Conservation (phyloP, 805 yeast species). For the Wickerhamomyces bisporus region DNA sequence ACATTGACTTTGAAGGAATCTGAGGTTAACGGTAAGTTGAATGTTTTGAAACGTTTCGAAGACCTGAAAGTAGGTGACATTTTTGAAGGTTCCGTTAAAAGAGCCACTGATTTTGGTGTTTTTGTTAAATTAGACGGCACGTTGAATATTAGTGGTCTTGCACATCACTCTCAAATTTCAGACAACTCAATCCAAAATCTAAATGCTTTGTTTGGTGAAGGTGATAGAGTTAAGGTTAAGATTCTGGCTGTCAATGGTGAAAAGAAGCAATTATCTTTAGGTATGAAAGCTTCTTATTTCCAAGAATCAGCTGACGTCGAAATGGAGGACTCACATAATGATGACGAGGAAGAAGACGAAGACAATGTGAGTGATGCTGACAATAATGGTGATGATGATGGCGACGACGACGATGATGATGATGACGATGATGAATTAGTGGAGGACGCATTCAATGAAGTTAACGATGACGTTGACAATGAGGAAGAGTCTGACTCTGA, state of each 20-base stretch:
- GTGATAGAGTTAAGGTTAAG: constrained; percentile 87
- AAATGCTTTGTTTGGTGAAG: constrained; percentile 68
- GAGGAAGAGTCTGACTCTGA: constrained; percentile 27
- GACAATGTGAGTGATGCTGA: constrained; percentile 8
- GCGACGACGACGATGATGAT: constrained; percentile 17
- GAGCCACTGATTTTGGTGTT: constrained; percentile 85
- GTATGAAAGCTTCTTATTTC: constrained; percentile 94
- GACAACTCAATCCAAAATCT: constrained; percentile 59
- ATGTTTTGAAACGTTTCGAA: constrained; percentile 52
- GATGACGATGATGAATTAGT: constrained; percentile 30
- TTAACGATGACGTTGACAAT: constrained; percentile 19
- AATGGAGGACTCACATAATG: constrained; percentile 22
- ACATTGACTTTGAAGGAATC: constrained; percentile 77
- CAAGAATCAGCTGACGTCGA: constrained; percentile 29
- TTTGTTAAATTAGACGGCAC: constrained; percentile 79
- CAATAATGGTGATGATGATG: constrained; percentile 19
- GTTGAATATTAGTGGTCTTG: constrained; percentile 72
- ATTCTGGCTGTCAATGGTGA: constrained; percentile 55
- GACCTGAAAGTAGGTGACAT: constrained; percentile 68
- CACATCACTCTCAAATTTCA: constrained; percentile 81
- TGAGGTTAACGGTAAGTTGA: constrained; percentile 67
- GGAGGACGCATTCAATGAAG: constrained; percentile 26
- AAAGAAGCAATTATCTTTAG: constrained; percentile 76
- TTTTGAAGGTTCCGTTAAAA: constrained; percentile 72
- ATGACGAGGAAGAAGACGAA: constrained; percentile 14